These are phyloP conservation scores for Lactarius evosmus DNA, from an alignment of 768 basidiomycete genomes.

Conservation along the genomic window DNA sequence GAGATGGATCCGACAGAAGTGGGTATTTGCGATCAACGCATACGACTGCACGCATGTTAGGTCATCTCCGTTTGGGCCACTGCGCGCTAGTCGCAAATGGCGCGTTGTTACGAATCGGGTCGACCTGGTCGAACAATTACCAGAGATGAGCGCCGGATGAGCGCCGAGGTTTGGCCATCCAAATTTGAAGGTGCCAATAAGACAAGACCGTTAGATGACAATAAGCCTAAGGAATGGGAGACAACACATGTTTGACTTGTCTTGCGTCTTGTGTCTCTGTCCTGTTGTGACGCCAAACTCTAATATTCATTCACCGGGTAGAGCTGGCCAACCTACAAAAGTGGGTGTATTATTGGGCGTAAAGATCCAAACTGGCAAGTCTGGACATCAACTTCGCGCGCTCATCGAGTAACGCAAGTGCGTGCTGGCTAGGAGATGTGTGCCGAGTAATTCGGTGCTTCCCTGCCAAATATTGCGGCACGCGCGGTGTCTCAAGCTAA, in stretches of 20 bases:
- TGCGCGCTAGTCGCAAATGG: background rate
- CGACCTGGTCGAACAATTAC: conserved; percentile 11
- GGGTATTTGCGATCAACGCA: conserved; percentile 22
- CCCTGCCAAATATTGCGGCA: conserved; percentile 8
- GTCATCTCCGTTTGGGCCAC: background rate
- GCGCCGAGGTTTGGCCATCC: background rate
- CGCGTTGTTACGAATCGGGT: background rate
- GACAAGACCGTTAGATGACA: conserved; percentile 10
- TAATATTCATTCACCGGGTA: conserved; percentile 8
- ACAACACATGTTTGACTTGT: conserved; percentile 9
- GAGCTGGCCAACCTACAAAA: background rate
- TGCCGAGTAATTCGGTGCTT: conserved; percentile 34
- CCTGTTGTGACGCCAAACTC: background rate
- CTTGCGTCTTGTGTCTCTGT: background rate
- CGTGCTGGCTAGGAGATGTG: conserved; percentile 43
- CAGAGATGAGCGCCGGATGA: conserved; percentile 3
- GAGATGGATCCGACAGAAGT: conserved; percentile 5
- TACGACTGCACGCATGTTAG: background rate
- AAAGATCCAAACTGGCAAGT: conserved; percentile 44
- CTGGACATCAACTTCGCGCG: conserved; percentile 54
- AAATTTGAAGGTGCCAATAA: background rate
- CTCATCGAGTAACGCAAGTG: conserved; percentile 52
- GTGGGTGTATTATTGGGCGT: background rate
- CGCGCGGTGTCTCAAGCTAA: conserved; percentile 3
- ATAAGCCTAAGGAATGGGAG: conserved; percentile 8